These are phyloP conservation scores for Fusarium domesticum DNA, from an alignment of 2,329 filamentous ascomycete species.

Conservation along the genomic window DNA sequence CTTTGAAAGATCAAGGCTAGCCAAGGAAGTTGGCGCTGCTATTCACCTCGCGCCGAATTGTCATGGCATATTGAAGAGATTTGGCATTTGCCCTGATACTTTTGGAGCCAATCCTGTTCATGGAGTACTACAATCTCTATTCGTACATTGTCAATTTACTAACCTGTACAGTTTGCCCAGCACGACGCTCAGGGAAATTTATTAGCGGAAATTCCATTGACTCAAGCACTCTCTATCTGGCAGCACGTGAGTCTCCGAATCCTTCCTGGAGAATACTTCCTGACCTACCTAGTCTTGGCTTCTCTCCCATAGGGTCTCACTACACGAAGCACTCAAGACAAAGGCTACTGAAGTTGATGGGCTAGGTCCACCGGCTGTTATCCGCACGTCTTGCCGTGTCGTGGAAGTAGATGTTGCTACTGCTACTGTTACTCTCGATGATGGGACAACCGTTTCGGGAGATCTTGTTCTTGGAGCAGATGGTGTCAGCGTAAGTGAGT, in stretches of 20 bases:
- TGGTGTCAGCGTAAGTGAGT: slow-evolving; percentile 46
- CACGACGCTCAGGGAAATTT: slow-evolving; percentile 37
- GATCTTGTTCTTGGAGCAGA: slow-evolving; percentile 55
- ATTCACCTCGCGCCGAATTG: slow-evolving; percentile 62
- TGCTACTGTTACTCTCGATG: slow-evolving; percentile 43
- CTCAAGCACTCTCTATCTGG: slow-evolving; percentile 40
- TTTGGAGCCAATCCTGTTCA: slow-evolving; percentile 39
- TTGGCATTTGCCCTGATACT: slow-evolving; percentile 38
- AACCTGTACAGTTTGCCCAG: slow-evolving; percentile 31
- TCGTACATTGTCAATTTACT: too few relatives aligned
- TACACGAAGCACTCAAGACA: slow-evolving; percentile 49
- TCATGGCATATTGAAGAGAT: slow-evolving; percentile 51
- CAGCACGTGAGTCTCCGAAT: slow-evolving; percentile 33
- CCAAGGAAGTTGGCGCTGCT: slow-evolving; percentile 56
- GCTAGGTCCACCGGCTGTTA: slow-evolving; percentile 34
- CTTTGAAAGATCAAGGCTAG: slow-evolving; percentile 55
- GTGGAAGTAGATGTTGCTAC: slow-evolving; percentile 40
- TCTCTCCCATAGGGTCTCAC: slow-evolving; percentile 49
- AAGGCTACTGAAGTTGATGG: slow-evolving; percentile 39
- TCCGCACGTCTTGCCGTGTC: slow-evolving; percentile 43
- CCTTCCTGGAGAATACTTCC: neutral
- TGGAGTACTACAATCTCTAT: slow-evolving; percentile 15
- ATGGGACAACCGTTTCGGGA: slow-evolving; percentile 41
- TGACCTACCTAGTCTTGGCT: slow-evolving; percentile 36
- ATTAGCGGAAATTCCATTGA: slow-evolving; percentile 36